Evolutionary conservation across 352 stramenopile genomes (phyloP), one percentile per base, ranked within the genome.

Genomic region (Bremia lactucae): DNA sequence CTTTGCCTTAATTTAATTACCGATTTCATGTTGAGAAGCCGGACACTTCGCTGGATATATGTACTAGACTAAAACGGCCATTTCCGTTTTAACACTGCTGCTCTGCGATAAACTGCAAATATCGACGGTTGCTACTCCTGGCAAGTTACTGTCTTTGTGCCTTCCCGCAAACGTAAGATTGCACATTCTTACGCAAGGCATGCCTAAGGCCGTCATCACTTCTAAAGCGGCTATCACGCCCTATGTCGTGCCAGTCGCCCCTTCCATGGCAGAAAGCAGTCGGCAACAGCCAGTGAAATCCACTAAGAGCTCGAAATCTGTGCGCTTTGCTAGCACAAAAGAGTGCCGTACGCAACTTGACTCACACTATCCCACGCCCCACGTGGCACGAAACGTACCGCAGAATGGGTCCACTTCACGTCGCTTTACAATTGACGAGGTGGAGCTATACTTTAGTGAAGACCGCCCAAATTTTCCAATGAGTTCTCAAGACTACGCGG

Each of bases 371-470:
- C 56, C 59, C 22, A 77, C 62, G 14, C 65, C 68, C 0, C 20
- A 28, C 3, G 42, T 40, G 7, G 68, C 62, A 9, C 54, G 55
- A 6, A 25, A 49, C 7, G 49, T 83, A n/a, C 46, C 68, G 0
- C 62, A 69, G 35, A 80, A 76, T 23, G 63, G 65, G 22, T 65
- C 59, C 15, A 65, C 62, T 7, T 60, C 62, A 0, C 52, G 70
- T 6, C 60, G 70, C 31, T 78, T 75, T 38, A 73, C 68, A 10
- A 70, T 74, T 20, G 70, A 83, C 46, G 70, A 83, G 25, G 63
- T 83, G 23, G 70, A 83, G 46, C 47, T 83, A 6, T 72, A 68
- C 47, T 83, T 83, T 22, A 81, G 68, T 16, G 68, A 83, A 34
- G 62, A 78, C 39, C 59, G 61, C 6, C 49, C 61, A 2, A 35